phyloP scores from a whole-genome alignment of 768 basidiomycete species.

The Rhizopogon roseolus region DNA sequence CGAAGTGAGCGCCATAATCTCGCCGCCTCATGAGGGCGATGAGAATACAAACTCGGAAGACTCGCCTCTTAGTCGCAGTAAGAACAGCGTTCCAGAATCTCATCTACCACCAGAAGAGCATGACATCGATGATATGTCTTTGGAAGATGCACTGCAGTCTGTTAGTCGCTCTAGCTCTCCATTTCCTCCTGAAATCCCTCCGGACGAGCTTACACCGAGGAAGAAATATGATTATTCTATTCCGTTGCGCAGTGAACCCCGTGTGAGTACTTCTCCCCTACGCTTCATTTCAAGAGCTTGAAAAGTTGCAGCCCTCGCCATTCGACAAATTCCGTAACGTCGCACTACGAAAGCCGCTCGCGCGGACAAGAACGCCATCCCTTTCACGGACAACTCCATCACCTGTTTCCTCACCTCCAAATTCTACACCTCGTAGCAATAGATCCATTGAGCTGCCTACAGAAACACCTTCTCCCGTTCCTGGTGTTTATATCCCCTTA shows the following conservation, averaged over 20 bases:
- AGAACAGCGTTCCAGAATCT: slow-evolving; percentile 48
- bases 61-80: slow-evolving; percentile 36
- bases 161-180: slow-evolving; percentile 53
- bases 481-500: slow-evolving; percentile 44
- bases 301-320: slow-evolving; percentile 48
- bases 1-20: slow-evolving; percentile 54
- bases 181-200: slow-evolving; percentile 31
- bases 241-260: slow-evolving; percentile 56
- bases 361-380: slow-evolving; percentile 60
- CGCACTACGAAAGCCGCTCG: slow-evolving; percentile 45
- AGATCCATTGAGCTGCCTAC: slow-evolving; percentile 36
- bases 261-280: slow-evolving; percentile 34
- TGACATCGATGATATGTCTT: slow-evolving; percentile 40
- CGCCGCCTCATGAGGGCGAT: slow-evolving; percentile 35
- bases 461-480: slow-evolving; percentile 42
- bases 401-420: slow-evolving; percentile 51
- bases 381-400: slow-evolving; percentile 60
- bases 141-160: slow-evolving; percentile 54
- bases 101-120: slow-evolving; percentile 47
- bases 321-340: slow-evolving; percentile 62
- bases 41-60: slow-evolving; percentile 34
- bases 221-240: slow-evolving; percentile 53
- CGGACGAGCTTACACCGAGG: slow-evolving; percentile 38
- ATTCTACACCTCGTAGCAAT: slow-evolving; percentile 61
- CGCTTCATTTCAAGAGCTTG: not conserved